Percentiles rank a stretch among this genome's conserved stretches.
These are phyloP conservation scores for Pholiota microspora DNA, from an alignment of 768 basidiomycete genomes.

Conservation along the genomic window DNA sequence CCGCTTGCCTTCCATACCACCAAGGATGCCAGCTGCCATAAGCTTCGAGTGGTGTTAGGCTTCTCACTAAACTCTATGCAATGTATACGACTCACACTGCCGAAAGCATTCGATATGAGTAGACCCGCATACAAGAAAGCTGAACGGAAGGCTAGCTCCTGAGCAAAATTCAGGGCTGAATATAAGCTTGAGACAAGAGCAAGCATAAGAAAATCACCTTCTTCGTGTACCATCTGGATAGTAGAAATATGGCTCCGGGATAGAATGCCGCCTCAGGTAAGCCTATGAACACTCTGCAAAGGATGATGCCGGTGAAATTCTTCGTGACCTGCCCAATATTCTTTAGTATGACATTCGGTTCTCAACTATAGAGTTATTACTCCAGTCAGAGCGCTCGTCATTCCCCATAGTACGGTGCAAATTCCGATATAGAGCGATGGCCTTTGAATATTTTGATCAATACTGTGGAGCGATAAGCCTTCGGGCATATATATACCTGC, in stretches of 20 bases:
- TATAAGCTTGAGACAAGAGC: neutral
- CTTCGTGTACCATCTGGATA: conserved; percentile 57
- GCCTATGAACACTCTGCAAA: conserved; percentile 61
- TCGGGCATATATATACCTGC: conserved; percentile 34
- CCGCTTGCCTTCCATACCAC: conserved; percentile 62
- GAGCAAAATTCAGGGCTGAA: neutral
- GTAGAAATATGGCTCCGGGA: conserved; percentile 48
- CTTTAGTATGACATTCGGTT: no score
- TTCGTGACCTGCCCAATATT: conserved; percentile 45
- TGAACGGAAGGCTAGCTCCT: conserved; percentile 68
- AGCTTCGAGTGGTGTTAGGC: conserved; percentile 34
- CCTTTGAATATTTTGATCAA: conserved; percentile 26
- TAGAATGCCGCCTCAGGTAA: conserved; percentile 68
- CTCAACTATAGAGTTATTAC: no score
- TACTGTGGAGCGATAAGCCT: neutral
- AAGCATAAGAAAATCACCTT: conserved; percentile 34
- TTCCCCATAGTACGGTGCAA: conserved; percentile 62
- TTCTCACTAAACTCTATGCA: neutral
- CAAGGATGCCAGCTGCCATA: conserved; percentile 74
- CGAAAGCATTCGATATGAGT: conserved; percentile 66
- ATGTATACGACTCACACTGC: conserved; percentile 40
- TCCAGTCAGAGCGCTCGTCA: conserved; percentile 62
- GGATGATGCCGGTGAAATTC: conserved; percentile 51
- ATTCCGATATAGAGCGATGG: conserved; percentile 61
- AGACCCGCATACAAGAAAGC: conserved; percentile 60